Evolutionary conservation across 176 grass and related monocot genomes (phyloP).

Genomic region (Olyra latifolia): DNA sequence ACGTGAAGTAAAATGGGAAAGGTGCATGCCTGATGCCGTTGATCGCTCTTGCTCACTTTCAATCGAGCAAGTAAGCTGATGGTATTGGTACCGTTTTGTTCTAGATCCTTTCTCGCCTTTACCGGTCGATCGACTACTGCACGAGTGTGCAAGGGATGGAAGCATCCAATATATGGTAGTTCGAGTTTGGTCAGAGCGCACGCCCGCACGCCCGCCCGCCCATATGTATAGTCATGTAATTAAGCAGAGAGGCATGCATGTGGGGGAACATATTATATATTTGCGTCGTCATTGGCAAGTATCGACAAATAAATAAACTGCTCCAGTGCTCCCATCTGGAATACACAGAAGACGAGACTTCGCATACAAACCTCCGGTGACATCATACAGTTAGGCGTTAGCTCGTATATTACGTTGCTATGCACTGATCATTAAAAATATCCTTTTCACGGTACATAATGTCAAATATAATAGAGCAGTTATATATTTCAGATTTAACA

Average conservation of each 20-base stretch:
- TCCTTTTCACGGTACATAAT: too few relatives aligned
- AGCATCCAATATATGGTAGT: slow-evolving; percentile 30
- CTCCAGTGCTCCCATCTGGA: neutral
- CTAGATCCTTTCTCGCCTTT: neutral
- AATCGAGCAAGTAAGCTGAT: neutral
- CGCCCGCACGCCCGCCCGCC: neutral
- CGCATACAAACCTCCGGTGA: neutral
- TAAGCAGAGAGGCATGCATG: neutral
- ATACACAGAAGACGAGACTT: neutral
- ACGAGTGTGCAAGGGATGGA: neutral
- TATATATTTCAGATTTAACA: too few relatives aligned
- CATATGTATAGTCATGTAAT: neutral
- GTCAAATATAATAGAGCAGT: too few relatives aligned
- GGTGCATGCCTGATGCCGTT: neutral
- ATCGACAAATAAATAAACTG: neutral
- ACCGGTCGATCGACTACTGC: neutral
- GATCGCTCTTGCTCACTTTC: neutral
- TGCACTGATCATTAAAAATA: too few relatives aligned
- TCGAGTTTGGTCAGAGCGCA: slow-evolving; percentile 30
- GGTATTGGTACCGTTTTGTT: neutral
- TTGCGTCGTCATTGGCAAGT: neutral
- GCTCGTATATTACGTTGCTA: neutral
- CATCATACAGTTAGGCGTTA: neutral
- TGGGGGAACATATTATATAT: neutral
- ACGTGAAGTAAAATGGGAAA: neutral